Evolutionary conservation across 176 grass and related monocot genomes (phyloP).

Genomic region (Tillandsia fasciculata): DNA sequence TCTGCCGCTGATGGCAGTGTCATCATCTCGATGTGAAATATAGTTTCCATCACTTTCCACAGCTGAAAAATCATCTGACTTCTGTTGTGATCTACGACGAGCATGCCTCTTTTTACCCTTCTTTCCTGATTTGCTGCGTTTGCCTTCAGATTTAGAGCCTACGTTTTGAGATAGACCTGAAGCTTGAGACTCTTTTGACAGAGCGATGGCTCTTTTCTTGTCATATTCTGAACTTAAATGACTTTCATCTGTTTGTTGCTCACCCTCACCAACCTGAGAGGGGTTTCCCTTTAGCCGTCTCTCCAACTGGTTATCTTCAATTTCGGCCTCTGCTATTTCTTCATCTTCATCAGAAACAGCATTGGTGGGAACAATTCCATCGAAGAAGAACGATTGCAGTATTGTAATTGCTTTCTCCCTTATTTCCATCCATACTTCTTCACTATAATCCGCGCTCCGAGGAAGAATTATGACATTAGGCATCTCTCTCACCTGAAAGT

Average conservation of each 20-base stretch:
- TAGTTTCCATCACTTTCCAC: conserved; percentile 59
- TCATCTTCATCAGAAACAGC: conserved; percentile 83
- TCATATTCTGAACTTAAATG: conserved; percentile 57
- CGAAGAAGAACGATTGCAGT: conserved; percentile 86
- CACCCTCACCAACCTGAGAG: conserved; percentile 33
- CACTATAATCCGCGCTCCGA: conserved; percentile 86
- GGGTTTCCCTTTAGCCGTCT: conserved; percentile 37
- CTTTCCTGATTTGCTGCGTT: conserved; percentile 63
- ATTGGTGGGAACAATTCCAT: conserved; percentile 73
- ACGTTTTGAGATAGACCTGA: conserved; percentile 39
- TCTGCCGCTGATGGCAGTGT: conserved; percentile 56
- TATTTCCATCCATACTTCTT: conserved; percentile 99
- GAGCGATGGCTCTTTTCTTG: conserved; percentile 45
- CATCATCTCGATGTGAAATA: conserved; percentile 49
- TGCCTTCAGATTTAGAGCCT: conserved; percentile 59
- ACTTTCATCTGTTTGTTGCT: conserved; percentile 57
- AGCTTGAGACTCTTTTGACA: conserved; percentile 44
- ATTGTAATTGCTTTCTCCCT: conserved; percentile 87
- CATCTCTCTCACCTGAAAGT: conserved; percentile 82
- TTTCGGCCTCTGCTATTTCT: conserved; percentile 56
- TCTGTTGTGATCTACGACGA: conserved; percentile 71
- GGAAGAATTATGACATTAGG: conserved; percentile 98
- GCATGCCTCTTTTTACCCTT: conserved; percentile 95
- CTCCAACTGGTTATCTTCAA: conserved; percentile 54
- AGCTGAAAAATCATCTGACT: conserved; percentile 54